Evolutionary conservation across 495 filamentous ascomycete species (phyloP).

Genomic region (Amphirosellinia nigrospora): DNA sequence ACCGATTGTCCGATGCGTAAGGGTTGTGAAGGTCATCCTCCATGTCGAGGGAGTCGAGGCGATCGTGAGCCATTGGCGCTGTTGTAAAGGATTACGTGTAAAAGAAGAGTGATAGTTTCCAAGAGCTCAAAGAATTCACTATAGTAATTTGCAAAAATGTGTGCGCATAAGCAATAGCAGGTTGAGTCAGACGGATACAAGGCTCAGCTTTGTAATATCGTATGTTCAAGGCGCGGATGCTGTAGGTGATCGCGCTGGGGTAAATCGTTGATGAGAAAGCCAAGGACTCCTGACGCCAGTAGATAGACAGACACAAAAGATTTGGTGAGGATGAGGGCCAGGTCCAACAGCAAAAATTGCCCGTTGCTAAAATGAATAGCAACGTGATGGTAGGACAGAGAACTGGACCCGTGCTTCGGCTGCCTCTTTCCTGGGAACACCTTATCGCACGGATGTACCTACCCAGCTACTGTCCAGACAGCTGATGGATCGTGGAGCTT

Average conservation of each 20-base stretch:
- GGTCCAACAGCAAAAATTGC: conserved; percentile 2
- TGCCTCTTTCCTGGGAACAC: conserved; percentile 11
- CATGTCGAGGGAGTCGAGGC: conserved; percentile 38
- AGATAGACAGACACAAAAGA: conserved; percentile 4
- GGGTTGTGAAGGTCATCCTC: conserved; percentile 47
- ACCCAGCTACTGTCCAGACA: not conserved
- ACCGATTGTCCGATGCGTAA: conserved; percentile 53
- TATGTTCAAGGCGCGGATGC: conserved; percentile 7
- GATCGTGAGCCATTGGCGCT: conserved; percentile 36
- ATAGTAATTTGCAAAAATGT: not conserved
- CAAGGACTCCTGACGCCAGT: not conserved
- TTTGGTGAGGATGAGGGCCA: not conserved
- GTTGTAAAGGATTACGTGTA: not conserved
- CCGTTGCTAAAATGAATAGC: not conserved
- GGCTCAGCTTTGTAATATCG: conserved; percentile 3
- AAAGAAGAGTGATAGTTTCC: not conserved
- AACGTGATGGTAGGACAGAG: not conserved
- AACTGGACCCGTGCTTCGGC: conserved; percentile 7
- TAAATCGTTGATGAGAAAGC: not conserved
- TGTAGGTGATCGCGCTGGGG: not conserved
- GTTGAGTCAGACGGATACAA: not conserved
- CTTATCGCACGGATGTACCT: not conserved
- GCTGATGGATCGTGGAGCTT: conserved; percentile 19
- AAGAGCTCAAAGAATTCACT: not conserved
- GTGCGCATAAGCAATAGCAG: not conserved